Conservation (phyloP, 208 protist genomes). For the Trypanosoma mega region DNA sequence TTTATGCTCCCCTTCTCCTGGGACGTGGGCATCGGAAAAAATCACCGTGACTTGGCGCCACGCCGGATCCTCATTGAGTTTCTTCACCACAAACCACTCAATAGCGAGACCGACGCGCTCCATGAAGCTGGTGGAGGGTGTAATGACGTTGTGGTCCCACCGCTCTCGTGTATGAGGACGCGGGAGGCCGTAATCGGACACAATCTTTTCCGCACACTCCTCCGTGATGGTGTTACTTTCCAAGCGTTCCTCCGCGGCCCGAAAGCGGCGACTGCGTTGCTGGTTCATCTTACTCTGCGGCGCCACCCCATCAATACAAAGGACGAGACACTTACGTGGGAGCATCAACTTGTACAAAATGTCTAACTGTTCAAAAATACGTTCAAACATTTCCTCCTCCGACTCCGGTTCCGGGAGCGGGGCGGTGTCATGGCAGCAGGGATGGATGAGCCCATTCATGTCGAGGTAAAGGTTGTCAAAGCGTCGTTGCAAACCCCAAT, state of each 20-base stretch:
- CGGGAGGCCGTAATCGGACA: constrained; percentile 53
- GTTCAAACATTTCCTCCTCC: constrained; percentile 92
- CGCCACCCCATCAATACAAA: constrained; percentile 98
- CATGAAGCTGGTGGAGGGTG: constrained; percentile 99
- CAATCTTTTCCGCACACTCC: constrained; percentile 55
- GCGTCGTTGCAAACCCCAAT: not conserved
- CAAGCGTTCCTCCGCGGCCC: constrained; percentile 88
- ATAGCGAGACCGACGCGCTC: constrained; percentile 88
- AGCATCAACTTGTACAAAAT: constrained; percentile 96
- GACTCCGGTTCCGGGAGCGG: constrained; percentile 74
- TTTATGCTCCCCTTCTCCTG: constrained; percentile 98
- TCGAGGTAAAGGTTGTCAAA: constrained; percentile 99
- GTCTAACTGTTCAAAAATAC: constrained; percentile 98
- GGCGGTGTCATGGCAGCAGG: constrained; percentile 97
- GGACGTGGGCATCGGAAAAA: constrained; percentile 95
- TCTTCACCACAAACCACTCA: constrained; percentile 95
- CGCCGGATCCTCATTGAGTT: constrained; percentile 90
- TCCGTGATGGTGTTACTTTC: constrained; percentile 78
- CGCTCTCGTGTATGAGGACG: constrained; percentile 49
- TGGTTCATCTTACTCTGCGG: constrained; percentile 99
- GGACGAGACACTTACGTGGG: constrained; percentile 98
- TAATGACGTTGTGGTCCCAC: constrained; percentile 99
- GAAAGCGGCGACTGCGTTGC: constrained; percentile 98
- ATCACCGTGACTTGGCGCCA: constrained; percentile 95
- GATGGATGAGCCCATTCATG: constrained; percentile 99